These are phyloP conservation scores for Mycena chlorophos DNA, from an alignment of 768 basidiomycete genomes.

Conservation along the genomic window DNA sequence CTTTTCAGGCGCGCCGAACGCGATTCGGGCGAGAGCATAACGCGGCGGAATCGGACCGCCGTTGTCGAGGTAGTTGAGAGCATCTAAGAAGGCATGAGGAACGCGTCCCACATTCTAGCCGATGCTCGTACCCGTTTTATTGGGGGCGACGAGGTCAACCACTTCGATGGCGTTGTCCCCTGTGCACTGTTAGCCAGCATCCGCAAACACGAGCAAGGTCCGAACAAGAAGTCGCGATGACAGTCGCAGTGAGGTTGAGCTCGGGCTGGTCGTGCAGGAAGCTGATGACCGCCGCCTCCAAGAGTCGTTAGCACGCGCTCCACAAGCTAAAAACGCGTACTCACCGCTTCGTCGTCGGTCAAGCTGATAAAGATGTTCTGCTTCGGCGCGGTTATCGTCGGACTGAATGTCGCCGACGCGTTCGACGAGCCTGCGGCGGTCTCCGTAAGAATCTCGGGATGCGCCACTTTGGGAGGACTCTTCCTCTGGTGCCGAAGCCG, in stretches of 20 bases:
- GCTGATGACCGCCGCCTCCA: conserved; percentile 20
- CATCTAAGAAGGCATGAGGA: conserved; percentile 7
- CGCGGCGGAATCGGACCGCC: conserved; percentile 10
- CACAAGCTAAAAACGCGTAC: conserved; percentile 1
- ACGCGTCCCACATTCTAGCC: neutral
- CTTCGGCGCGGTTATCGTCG: conserved; percentile 9
- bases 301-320: neutral
- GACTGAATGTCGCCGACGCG: conserved; percentile 10
- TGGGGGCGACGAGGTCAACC: conserved; percentile 22
- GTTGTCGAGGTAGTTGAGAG: conserved; percentile 20
- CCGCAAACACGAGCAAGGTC: neutral
- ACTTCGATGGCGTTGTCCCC: conserved; percentile 26
- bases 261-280: conserved; percentile 24
- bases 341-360: conserved; percentile 20
- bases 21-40: conserved; percentile 21
- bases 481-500: conserved; percentile 14
- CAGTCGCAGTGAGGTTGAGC: conserved; percentile 22
- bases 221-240: conserved; percentile 19
- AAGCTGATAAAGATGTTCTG: conserved; percentile 21
- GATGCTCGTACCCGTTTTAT: conserved; percentile 21
- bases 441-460: conserved; percentile 8
- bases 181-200: neutral
- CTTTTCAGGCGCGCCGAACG: conserved; percentile 21
- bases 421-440: neutral
- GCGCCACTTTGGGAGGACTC: conserved; percentile 1